Base-by-base conservation (phyloP, 106 monocot species). In the Iris macrosiphon region DNA sequence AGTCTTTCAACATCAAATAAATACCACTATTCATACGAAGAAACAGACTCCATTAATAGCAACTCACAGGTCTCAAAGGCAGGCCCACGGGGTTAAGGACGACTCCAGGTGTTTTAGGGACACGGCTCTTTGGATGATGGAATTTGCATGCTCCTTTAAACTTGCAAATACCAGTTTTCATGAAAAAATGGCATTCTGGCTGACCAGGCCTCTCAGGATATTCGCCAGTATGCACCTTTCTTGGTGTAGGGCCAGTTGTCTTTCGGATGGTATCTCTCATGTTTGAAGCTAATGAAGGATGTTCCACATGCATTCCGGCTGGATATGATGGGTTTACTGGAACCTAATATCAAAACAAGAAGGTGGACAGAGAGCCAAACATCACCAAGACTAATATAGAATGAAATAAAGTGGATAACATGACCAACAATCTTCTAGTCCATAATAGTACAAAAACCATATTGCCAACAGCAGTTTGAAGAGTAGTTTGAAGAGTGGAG, bases 121-220 rank as follows among this genome's bases (percentile, higher is more conserved):
- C 64, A 68, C 89, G 70, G 40, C 82, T 85, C 46, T 65, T 82
- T 23, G 95, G 95, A 72, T 95, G 95, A 73, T 95, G 82, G 63
- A 85, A 95, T 62, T 55, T 89, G 68, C 95, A 95, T 1, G 77
- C 82, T 49, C 82, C 73, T 57, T 89, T 89, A 54, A 89, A 95
- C 64, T 95, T 95, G 60, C 95, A 95, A 40, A 79, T 82, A 40
- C 95, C 95, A 38, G 95, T 95, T 54, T 95, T 89, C 95, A 95
- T 85, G 62, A 89, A 95, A 57, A 82, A 95, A 31, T 85, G 85
- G 59, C 95, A 95, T 67, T 95, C 95, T 31, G 73, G 79, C 58
- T 95, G 78, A 12, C 70, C 89, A n/a, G 95, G 95, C 45, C 95
- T 81, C 71, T 95, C 95, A 19, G 95, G 95, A 72, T 85, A 95